Base-by-base conservation (phyloP, 2,329 filamentous ascomycete species). In the Tolypocladium inflatum region DNA sequence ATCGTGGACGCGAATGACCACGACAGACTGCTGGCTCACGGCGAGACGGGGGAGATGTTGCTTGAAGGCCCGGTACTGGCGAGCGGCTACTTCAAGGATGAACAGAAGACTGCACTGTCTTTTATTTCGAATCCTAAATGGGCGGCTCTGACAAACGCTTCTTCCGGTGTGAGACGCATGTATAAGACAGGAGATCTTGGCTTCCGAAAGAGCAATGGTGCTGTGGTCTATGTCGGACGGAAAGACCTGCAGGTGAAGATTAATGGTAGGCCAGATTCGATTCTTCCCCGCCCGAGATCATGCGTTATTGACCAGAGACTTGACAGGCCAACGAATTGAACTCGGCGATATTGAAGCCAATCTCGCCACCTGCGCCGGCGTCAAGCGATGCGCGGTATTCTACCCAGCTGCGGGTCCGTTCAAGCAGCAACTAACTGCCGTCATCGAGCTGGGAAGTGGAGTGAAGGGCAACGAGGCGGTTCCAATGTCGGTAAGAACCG, bases 221-320 rank as follows among this genome's bases (percentile, higher is more conserved):
- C 65, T 30, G 63, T 80, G 13, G 62, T 70, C 0, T 80, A 75
- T 57, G 63, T 80, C 51, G 80, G 79, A 45, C 72, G 82, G n/a
- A 81, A 80, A 60, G 82, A 85, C 61, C 73, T 74, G 0, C 82
- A 84, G 64, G 75, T 84, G 52, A 85, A 85, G 67, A 68, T 85
- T 10, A 74, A 77, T 23, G 52, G 52, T 54, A 54, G n/a, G 35
- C 23, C 30, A 11, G 48, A 11, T 7, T 38, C 17, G 30, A 35
- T 33, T 35, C 19, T 11, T n/a, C 9, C 30, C 48, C 48, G 9
- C 30, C 5, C 7, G 30, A 35, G 9, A 51, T 15, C 9, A 51
- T 51, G 19, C 30, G 4, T 33, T 51, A 35, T 19, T 51, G 48
- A 51, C 48, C 4, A 15, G 26, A 51, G 30, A 35, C 30, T 21